Base-by-base conservation (phyloP, 495 filamentous ascomycete species). In the Lepraria neglecta region DNA sequence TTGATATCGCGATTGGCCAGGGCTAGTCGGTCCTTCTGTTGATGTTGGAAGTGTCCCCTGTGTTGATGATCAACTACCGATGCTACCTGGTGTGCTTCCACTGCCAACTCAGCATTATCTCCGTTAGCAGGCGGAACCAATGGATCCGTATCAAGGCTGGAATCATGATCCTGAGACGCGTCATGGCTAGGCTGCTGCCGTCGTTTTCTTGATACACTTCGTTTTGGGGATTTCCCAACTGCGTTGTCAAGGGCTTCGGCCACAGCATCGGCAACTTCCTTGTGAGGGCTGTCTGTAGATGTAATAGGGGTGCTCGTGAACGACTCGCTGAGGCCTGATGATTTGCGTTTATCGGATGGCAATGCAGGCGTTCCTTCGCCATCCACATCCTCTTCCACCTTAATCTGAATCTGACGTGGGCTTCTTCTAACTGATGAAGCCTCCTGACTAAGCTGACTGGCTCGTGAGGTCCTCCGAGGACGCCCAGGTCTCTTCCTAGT, bases 151-250 rank as follows among this genome's bases (percentile, higher is more conserved):
- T 40, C 44, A 15, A 38, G 31, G 21, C 44, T 33, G 12, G 38
- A 52, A 21, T n/a, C 58, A 21, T 31, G 4, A 15, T 31, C 28
- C 17, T 35, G 47, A 21, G 48, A 53, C 21, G 24, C 27, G 2
- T 40, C 48, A 43, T 43, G 38, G 48, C 48, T 60, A 27, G 47
- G 48, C 42, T 19, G 47, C 27, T 43, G 58, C 46, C 48, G 51
- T 19, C 17, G 30, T 54, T 12, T 9, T 14, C 31, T 28, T 35
- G 31, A 35, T 33, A 19, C 19, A 19, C 28, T 54, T 17, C 30
- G n/a, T 4, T 24, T 54, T 7, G 51, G n/a, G 3, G 48, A 5
- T 3, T 31, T 52, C 28, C 9, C 3, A 33, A 3, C 31, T 6
- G 48, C 15, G 9, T 33, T 10, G 10, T 31, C 48, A 52, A 17